phyloP scores from a whole-genome alignment of 805 yeast genomes.

The Candida dendrica region DNA sequence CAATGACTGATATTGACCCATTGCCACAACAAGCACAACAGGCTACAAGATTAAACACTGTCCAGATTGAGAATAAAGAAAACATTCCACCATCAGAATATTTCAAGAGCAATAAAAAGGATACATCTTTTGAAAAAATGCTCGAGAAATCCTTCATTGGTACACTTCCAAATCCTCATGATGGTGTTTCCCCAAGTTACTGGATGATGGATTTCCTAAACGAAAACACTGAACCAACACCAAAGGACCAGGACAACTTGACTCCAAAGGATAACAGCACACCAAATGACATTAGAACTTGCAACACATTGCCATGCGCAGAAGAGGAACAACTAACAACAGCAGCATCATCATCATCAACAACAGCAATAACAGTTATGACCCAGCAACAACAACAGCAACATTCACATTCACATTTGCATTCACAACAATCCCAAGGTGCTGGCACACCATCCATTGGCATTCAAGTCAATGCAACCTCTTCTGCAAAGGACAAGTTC shows the following conservation, averaged over 20 bases:
- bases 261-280: constrained; percentile 15
- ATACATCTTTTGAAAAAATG: constrained; percentile 32
- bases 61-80: constrained; percentile 24
- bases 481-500: background rate
- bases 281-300: constrained; percentile 22
- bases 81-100: constrained; percentile 30
- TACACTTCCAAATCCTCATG: constrained; percentile 9
- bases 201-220: constrained; percentile 19
- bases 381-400: background rate
- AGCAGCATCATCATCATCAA: background rate
- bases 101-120: constrained; percentile 7
- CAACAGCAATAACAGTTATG: too few species aligned
- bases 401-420: too few species aligned
- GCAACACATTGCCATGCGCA: constrained; percentile 22
- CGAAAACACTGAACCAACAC: constrained; percentile 15
- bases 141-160: constrained; percentile 31
- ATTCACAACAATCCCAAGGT: too few species aligned
- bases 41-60: background rate
- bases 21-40: constrained; percentile 9
- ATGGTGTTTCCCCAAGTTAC: constrained; percentile 15
- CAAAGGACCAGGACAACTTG: background rate
- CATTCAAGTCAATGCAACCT: background rate
- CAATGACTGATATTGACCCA: constrained; percentile 24
- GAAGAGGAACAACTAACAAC: constrained; percentile 18
- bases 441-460: too few species aligned